Base-by-base conservation (phyloP, 164 flowering plant species). In the Piper longum region DNA sequence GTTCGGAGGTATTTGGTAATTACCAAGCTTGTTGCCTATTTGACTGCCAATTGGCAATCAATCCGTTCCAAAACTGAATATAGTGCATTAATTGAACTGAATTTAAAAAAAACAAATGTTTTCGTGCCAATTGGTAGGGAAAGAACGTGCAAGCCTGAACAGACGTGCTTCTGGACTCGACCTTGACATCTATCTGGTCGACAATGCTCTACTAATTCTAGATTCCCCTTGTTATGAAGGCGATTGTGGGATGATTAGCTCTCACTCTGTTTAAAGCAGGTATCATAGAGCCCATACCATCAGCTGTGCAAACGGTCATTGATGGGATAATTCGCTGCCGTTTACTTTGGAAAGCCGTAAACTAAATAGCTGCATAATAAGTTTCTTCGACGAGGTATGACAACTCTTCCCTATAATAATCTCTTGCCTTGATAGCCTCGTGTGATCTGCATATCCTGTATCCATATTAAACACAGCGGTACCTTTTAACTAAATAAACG, bases 361-460 rank as follows among this genome's bases (percentile, higher is more conserved):
- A 71, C 97, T 97, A 60, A 93, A 88, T 71, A 83, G 97, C 64
- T 93, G 97, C 80, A 80, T 88, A 67, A 81, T 93, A 43, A 87
- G 81, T 77, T 93, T 84, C 75, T 93, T 90, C 61, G 96, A 88
- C 60, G 95, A 90, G 97, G 99, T 90, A 82, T 54, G 5, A 16
- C 5, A 43, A 36, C 56, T 42, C 39, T 57, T 18, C 54, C 18
- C 36, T 60, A 26, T 26, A 26, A 26, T 12, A 16, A 2, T 2
- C 45, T 6, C 41, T 36, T 62, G 41, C 5, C 19, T 13, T 16
- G 19, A 40, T n/a, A 40, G 4, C 18, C 3, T 17, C 48, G 17
- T 63, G 52, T 54, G 52, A n/a, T 7, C 5, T 41, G 45, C 48
- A 8, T 39, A 13, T 41, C n/a, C 17, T 9, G 0, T 7, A 17